Conservation (phyloP, 2,329 filamentous ascomycete genomes). For the Emmonsiellopsis sp. region DNA sequence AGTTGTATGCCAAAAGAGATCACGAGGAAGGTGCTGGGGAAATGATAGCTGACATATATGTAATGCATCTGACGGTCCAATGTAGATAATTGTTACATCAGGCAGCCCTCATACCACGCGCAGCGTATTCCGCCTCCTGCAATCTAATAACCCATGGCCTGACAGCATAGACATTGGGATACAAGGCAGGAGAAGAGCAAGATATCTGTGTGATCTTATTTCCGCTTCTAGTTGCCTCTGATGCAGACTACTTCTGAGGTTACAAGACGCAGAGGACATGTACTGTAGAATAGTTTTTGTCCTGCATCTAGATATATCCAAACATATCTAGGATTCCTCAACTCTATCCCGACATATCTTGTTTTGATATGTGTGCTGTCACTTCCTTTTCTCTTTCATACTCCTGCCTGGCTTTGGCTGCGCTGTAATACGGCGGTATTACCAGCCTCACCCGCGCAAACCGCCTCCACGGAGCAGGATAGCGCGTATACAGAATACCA, state of each 20-base stretch:
- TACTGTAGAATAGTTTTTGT: neutral
- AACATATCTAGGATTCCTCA: too few relatives aligned
- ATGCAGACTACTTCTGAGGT: neutral
- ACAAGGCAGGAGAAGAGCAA: conserved; percentile 60
- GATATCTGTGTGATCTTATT: conserved; percentile 14
- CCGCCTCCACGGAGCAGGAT: too few relatives aligned
- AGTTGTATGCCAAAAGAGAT: conserved; percentile 64
- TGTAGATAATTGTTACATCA: neutral
- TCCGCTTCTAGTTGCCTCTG: conserved; percentile 1
- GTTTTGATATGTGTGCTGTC: neutral
- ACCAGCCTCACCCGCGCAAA: neutral
- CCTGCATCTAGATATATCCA: neutral
- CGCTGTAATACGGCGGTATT: conserved; percentile 7
- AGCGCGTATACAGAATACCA: conserved; percentile 1
- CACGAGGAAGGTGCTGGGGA: conserved; percentile 48
- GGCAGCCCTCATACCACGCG: neutral
- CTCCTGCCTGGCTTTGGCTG: neutral
- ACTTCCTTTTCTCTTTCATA: conserved; percentile 1
- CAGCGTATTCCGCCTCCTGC: conserved; percentile 42
- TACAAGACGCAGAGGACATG: neutral
- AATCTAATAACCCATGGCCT: conserved; percentile 59
- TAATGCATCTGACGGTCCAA: neutral
- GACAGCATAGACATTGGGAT: conserved; percentile 51
- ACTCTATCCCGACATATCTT: neutral
- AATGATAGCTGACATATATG: conserved; percentile 17